These are phyloP conservation scores for Hanseniaspora singularis DNA, from an alignment of 805 yeast genomes.

Conservation along the genomic window DNA sequence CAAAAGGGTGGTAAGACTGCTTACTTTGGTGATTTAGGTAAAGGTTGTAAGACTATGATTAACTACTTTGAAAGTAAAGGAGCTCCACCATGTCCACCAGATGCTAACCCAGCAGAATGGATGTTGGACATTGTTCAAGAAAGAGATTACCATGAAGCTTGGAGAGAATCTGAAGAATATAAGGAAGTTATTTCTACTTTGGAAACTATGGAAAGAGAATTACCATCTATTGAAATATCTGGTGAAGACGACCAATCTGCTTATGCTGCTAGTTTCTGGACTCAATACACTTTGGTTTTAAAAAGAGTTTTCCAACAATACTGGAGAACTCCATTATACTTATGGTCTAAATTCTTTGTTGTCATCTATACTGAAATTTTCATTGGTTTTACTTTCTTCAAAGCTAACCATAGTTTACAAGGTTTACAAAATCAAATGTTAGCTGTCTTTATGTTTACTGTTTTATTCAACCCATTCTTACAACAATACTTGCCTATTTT, in stretches of 20 bases:
- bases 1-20: slow-evolving; percentile 63
- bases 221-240: slow-evolving; percentile 31
- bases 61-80: slow-evolving; percentile 56
- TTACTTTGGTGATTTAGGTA: slow-evolving; percentile 64
- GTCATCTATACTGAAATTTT: slow-evolving; percentile 46
- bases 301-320: slow-evolving; percentile 50
- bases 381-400: slow-evolving; percentile 65
- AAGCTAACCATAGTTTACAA: slow-evolving; percentile 49
- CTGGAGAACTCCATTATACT: slow-evolving; percentile 54
- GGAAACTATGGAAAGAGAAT: slow-evolving; percentile 50
- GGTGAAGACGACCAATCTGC: slow-evolving; percentile 28
- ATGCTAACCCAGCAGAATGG: slow-evolving; percentile 82
- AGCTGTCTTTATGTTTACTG: slow-evolving; percentile 55
- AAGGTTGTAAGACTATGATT: slow-evolving; percentile 45
- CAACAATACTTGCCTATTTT: slow-evolving; percentile 55
- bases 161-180: slow-evolving; percentile 61
- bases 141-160: slow-evolving; percentile 63
- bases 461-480: slow-evolving; percentile 43
- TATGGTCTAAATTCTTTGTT: slow-evolving; percentile 48
- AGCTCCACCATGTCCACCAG: slow-evolving; percentile 51
- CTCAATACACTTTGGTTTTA: slow-evolving; percentile 38
- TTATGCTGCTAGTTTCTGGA: slow-evolving; percentile 34
- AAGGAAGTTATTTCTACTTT: slow-evolving; percentile 48
- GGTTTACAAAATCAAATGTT: slow-evolving; percentile 77
- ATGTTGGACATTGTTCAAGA: slow-evolving; percentile 80